Conservation (phyloP, 306 rosid genomes). For the Neltuma alba region DNA sequence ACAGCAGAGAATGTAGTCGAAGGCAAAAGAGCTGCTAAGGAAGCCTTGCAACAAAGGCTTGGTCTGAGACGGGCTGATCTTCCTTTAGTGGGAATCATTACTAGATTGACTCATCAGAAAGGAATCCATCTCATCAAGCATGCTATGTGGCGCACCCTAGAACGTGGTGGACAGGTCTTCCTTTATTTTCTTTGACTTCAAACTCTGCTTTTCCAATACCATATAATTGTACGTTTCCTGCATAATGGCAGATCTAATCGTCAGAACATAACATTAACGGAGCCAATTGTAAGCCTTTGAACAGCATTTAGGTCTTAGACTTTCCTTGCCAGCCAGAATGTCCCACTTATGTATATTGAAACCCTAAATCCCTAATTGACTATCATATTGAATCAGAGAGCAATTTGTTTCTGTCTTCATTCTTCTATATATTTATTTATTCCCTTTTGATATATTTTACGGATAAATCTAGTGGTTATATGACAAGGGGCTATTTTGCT, state of each 20-base stretch:
- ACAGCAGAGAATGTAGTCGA: constrained; percentile 91
- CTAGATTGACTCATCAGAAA: constrained; percentile 94
- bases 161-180: constrained; percentile 88
- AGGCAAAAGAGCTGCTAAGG: constrained; percentile 93
- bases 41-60: constrained; percentile 86
- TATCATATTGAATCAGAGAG: background rate
- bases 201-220: constrained; percentile 1
- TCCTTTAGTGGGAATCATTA: constrained; percentile 83
- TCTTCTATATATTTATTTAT: background rate
- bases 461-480: constrained; percentile 19
- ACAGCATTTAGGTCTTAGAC: background rate
- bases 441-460: constrained; percentile 3
- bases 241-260: constrained; percentile 12
- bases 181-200: constrained; percentile 16
- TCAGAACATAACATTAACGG: constrained; percentile 8
- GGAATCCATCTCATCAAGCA: constrained; percentile 98
- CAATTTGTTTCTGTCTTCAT: background rate
- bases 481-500: background rate
- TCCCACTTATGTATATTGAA: background rate
- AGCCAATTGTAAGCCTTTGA: background rate
- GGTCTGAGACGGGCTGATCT: constrained; percentile 71
- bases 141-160: constrained; percentile 77
- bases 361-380: background rate
- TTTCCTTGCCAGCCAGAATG: background rate
- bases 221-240: constrained; percentile 11